Evolutionary conservation across 1,284 basidiomycete genomes (phyloP).

Genomic region (Thelephora terrestris): DNA sequence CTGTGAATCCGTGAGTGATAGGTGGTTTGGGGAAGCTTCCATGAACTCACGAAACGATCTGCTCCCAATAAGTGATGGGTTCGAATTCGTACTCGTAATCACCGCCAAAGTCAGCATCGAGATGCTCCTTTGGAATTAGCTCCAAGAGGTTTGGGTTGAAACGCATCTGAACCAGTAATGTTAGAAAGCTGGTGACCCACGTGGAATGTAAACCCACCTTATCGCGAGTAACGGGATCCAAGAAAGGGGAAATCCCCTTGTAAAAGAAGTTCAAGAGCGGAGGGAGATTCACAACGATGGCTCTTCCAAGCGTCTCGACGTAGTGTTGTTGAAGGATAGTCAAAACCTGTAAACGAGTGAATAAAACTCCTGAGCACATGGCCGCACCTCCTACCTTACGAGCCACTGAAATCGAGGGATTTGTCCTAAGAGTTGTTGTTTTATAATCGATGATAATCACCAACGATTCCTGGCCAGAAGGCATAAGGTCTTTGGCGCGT

Average conservation of each 20-base stretch:
- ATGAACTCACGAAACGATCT: conserved; percentile 51
- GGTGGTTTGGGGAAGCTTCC: not conserved
- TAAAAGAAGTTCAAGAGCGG: conserved; percentile 77
- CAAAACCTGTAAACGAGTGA: conserved; percentile 37
- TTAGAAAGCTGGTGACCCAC: too few species aligned
- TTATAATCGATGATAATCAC: conserved; percentile 81
- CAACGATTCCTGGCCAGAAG: conserved; percentile 69
- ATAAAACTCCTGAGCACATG: not conserved
- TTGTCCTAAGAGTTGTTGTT: conserved; percentile 68
- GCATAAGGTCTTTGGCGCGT: conserved; percentile 80
- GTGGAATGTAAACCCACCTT: conserved; percentile 41
- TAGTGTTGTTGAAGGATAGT: conserved; percentile 88
- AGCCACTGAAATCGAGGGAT: conserved; percentile 71
- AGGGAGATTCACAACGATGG: conserved; percentile 79
- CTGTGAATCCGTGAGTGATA: conserved; percentile 22
- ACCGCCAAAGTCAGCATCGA: conserved; percentile 80
- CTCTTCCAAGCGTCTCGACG: conserved; percentile 80
- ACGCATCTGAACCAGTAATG: conserved; percentile 45
- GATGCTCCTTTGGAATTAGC: conserved; percentile 65
- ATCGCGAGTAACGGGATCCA: conserved; percentile 85
- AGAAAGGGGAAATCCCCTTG: conserved; percentile 77
- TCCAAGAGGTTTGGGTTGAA: conserved; percentile 80
- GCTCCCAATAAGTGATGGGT: conserved; percentile 68
- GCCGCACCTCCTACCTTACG: conserved; percentile 39
- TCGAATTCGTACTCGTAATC: conserved; percentile 72